Percentiles rank a stretch among this genome's conserved stretches.
phyloP scores from a whole-genome alignment of 257 asterid species.

The Knoxia roxburghii region DNA sequence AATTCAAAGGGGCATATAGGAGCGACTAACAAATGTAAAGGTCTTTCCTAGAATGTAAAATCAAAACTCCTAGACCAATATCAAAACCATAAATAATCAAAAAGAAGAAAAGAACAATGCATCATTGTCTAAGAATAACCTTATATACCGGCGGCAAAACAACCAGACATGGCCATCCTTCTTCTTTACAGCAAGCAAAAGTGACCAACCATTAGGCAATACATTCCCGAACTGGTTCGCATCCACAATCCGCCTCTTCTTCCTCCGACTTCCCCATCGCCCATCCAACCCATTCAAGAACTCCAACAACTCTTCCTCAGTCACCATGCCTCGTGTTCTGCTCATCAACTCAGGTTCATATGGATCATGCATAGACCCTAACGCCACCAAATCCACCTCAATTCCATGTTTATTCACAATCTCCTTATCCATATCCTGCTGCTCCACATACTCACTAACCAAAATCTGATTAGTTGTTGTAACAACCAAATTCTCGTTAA shows the following conservation, averaged over 20 bases:
- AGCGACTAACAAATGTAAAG: not conserved
- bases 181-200: constrained; percentile 58
- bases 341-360: constrained; percentile 43
- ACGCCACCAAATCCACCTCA: constrained; percentile 50
- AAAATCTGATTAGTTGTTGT: constrained; percentile 17
- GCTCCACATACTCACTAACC: constrained; percentile 34
- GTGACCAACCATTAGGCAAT: constrained; percentile 77
- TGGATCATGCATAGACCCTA: constrained; percentile 55
- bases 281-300: constrained; percentile 57
- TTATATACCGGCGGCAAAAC: constrained; percentile 71
- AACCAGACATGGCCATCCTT: constrained; percentile 52
- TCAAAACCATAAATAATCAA: not conserved
- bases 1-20: not conserved
- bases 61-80: not conserved
- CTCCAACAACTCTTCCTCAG: constrained; percentile 51
- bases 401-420: constrained; percentile 49
- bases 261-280: constrained; percentile 76
- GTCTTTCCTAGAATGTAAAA: not conserved
- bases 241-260: constrained; percentile 73
- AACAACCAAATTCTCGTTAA: constrained; percentile 11
- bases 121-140: constrained; percentile 33
- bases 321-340: constrained; percentile 44
- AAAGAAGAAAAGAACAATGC: constrained; percentile 6
- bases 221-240: constrained; percentile 58
- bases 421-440: constrained; percentile 41